A percentile compares a stretch with the other conserved stretches of the same genome.
These are phyloP conservation scores for Suhomyces ambrosiae DNA, from an alignment of 1,139 yeast genomes.

Conservation along the genomic window DNA sequence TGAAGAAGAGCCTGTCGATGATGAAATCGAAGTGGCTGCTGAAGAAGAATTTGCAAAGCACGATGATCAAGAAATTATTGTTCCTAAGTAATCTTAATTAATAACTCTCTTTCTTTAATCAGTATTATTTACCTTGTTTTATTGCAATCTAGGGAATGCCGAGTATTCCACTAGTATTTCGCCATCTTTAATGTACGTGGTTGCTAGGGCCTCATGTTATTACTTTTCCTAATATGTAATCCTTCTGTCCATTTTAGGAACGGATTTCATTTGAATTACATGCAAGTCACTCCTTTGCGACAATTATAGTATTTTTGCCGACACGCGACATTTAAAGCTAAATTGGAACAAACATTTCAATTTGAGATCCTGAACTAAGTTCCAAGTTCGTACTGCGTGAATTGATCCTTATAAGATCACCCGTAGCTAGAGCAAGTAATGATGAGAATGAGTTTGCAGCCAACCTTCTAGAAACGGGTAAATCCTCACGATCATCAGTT, in stretches of 20 bases:
- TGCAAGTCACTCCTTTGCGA: neutral
- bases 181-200: neutral
- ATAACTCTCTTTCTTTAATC: conserved; percentile 7
- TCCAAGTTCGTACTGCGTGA: neutral
- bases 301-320: conserved; percentile 1
- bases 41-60: conserved; percentile 47
- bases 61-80: conserved; percentile 29
- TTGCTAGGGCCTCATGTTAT: conserved; percentile 4
- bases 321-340: neutral
- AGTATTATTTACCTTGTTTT: conserved; percentile 12
- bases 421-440: conserved; percentile 39
- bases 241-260: conserved; percentile 4
- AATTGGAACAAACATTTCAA: conserved; percentile 1
- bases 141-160: conserved; percentile 4
- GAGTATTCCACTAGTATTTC: neutral
- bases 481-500: conserved; percentile 12
- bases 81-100: conserved; percentile 11
- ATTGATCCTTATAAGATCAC: conserved; percentile 8
- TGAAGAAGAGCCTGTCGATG: conserved; percentile 62
- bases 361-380: conserved; percentile 2
- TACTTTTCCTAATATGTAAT: conserved; percentile 4
- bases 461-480: conserved; percentile 23
- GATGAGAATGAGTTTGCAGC: conserved; percentile 45
- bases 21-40: conserved; percentile 51
- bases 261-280: conserved; percentile 4